Conservation (phyloP, 495 filamentous ascomycete genomes). For the Tuber microsphaerosporum region DNA sequence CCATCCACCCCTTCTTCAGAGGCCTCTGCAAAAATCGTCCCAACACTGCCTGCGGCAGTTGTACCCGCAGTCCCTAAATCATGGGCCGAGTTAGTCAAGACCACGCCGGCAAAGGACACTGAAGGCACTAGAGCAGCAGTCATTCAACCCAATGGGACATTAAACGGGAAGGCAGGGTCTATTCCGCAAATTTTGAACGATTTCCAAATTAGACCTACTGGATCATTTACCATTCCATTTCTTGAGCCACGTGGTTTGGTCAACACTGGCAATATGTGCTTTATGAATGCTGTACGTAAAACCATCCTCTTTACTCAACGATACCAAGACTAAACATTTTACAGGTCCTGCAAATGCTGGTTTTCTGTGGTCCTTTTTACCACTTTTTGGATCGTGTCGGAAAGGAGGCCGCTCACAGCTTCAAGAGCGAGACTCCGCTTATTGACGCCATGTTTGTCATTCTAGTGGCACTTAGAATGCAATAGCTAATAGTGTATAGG, state of each 20-base stretch:
- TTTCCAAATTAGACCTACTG: constrained; percentile 27
- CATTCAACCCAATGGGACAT: constrained; percentile 30
- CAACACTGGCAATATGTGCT: constrained; percentile 98
- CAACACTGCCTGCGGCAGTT: constrained; percentile 7
- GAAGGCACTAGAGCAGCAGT: constrained; percentile 20
- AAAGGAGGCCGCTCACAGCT: constrained; percentile 75
- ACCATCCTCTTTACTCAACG: neutral
- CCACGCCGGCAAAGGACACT: constrained; percentile 1
- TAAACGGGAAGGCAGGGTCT: constrained; percentile 22
- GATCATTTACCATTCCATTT: constrained; percentile 48
- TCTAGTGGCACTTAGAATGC: neutral
- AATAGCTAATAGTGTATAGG: constrained; percentile 47
- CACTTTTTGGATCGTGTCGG: constrained; percentile 82
- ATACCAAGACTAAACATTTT: constrained; percentile 14
- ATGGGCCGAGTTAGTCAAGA: constrained; percentile 40
- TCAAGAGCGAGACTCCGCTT: constrained; percentile 88
- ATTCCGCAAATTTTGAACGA: constrained; percentile 33
- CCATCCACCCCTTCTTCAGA: constrained; percentile 9
- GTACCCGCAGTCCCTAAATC: constrained; percentile 18
- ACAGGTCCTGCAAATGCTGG: constrained; percentile 83
- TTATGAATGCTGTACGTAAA: constrained; percentile 91
- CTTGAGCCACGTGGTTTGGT: constrained; percentile 90
- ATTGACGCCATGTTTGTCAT: constrained; percentile 72
- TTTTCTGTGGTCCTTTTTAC: constrained; percentile 91
- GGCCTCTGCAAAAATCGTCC: constrained; percentile 2